Conservation (phyloP, 768 basidiomycete genomes). For the Hirschioporus abietinus region DNA sequence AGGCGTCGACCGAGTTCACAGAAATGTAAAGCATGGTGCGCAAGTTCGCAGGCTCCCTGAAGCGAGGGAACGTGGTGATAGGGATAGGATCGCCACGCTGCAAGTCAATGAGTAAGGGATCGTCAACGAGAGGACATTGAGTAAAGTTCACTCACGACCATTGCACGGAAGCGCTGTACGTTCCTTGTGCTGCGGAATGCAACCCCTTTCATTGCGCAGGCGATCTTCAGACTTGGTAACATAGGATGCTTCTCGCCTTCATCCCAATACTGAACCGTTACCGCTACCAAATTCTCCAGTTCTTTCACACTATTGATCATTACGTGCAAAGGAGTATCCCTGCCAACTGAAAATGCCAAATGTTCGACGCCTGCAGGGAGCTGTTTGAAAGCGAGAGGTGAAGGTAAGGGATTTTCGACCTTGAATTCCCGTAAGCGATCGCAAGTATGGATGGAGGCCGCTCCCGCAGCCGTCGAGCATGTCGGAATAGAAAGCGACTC, state of each 20-base stretch:
- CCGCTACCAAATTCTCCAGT: constrained; percentile 34
- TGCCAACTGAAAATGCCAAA: constrained; percentile 56
- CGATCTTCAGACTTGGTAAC: constrained; percentile 52
- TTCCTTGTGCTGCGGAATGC: constrained; percentile 46
- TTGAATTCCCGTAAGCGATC: constrained; percentile 45
- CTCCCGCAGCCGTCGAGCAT: constrained; percentile 43
- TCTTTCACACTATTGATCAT: constrained; percentile 50
- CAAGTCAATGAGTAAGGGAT: constrained; percentile 11
- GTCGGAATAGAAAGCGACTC: constrained; percentile 54
- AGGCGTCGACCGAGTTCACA: neutral
- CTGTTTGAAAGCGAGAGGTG: constrained; percentile 39
- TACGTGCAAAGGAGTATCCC: constrained; percentile 47
- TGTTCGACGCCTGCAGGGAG: constrained; percentile 48
- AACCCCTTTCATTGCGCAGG: constrained; percentile 59
- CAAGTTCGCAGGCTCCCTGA: constrained; percentile 13
- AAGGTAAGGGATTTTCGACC: constrained; percentile 49
- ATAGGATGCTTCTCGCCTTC: constrained; percentile 43
- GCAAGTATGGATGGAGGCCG: constrained; percentile 42
- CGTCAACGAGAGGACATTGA: constrained; percentile 11
- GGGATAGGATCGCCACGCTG: constrained; percentile 22
- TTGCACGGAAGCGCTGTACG: constrained; percentile 45
- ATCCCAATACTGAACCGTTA: constrained; percentile 53
- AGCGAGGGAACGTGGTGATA: constrained; percentile 15
- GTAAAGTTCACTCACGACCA: constrained; percentile 37
- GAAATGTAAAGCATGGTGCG: constrained; percentile 5